These are phyloP conservation scores for Didymella glomerata DNA, from an alignment of 2,329 filamentous ascomycete genomes.

Conservation along the genomic window DNA sequence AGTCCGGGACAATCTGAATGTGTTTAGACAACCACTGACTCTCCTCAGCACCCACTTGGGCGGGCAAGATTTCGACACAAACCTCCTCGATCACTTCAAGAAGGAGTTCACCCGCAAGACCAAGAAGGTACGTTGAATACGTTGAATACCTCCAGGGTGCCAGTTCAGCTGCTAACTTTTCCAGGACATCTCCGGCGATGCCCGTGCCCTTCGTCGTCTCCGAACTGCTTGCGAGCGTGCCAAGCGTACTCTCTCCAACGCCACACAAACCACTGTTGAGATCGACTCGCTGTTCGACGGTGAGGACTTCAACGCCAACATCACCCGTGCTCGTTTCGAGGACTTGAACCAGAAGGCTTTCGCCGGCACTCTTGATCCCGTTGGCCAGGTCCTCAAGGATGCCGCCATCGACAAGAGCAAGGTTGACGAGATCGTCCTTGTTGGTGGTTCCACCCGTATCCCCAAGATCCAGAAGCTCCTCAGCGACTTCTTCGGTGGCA, in stretches of 20 bases:
- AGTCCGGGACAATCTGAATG: no score
- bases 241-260: slow-evolving; percentile 98
- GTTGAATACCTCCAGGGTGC: background rate
- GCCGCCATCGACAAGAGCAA: slow-evolving; percentile 84
- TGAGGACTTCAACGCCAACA: slow-evolving; percentile 95
- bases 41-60: slow-evolving; percentile 76
- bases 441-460: slow-evolving; percentile 99
- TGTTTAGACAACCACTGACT: no score
- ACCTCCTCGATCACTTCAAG: slow-evolving; percentile 95
- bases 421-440: slow-evolving; percentile 98
- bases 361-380: slow-evolving; percentile 90
- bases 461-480: slow-evolving; percentile 99
- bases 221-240: slow-evolving; percentile 98
- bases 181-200: slow-evolving; percentile 74
- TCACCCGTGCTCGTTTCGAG: slow-evolving; percentile 99
- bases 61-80: slow-evolving; percentile 96
- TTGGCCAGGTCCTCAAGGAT: slow-evolving; percentile 96
- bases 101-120: slow-evolving; percentile 89
- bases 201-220: slow-evolving; percentile 93
- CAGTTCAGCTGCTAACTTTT: slow-evolving; percentile 36
- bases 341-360: slow-evolving; percentile 97
- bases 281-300: slow-evolving; percentile 99
- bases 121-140: slow-evolving; percentile 33
- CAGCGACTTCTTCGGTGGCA: slow-evolving; percentile 98
- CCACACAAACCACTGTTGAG: slow-evolving; percentile 96